These are phyloP conservation scores for Sphagnurus paluster DNA, from an alignment of 1,284 basidiomycete genomes.

Conservation along the genomic window DNA sequence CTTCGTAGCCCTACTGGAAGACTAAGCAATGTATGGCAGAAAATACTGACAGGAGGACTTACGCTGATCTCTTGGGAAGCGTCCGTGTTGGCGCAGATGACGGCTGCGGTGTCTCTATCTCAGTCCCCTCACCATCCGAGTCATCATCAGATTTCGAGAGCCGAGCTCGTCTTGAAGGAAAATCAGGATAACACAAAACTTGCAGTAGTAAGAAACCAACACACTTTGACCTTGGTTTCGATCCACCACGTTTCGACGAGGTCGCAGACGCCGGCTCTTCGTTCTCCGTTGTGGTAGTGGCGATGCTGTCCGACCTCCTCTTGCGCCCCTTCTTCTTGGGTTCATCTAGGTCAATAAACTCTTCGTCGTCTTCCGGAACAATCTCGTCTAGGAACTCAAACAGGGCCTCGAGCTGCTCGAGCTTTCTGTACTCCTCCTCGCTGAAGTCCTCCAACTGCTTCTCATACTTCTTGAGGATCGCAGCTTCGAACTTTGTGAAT, in stretches of 20 bases:
- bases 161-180: conserved; percentile 38
- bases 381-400: conserved; percentile 70
- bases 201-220: conserved; percentile 5
- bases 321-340: conserved; percentile 45
- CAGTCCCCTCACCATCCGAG: conserved; percentile 40
- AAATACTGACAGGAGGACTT: conserved; percentile 18
- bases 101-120: conserved; percentile 30
- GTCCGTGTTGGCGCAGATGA: conserved; percentile 35
- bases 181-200: not conserved
- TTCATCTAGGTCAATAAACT: conserved; percentile 38
- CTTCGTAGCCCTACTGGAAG: conserved; percentile 31
- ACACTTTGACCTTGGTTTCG: conserved; percentile 41
- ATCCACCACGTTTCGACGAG: conserved; percentile 29
- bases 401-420: conserved; percentile 58
- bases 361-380: conserved; percentile 54
- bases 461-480: conserved; percentile 71
- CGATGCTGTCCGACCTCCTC: conserved; percentile 47
- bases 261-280: conserved; percentile 29
- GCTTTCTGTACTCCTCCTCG: conserved; percentile 67
- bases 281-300: conserved; percentile 37
- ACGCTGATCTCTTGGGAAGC: conserved; percentile 47
- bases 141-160: conserved; percentile 47
- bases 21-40: not conserved
- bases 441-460: conserved; percentile 70
- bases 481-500: conserved; percentile 71